These are phyloP conservation scores for Alternaria triticina DNA, from an alignment of 2,329 filamentous ascomycete species.

Conservation along the genomic window DNA sequence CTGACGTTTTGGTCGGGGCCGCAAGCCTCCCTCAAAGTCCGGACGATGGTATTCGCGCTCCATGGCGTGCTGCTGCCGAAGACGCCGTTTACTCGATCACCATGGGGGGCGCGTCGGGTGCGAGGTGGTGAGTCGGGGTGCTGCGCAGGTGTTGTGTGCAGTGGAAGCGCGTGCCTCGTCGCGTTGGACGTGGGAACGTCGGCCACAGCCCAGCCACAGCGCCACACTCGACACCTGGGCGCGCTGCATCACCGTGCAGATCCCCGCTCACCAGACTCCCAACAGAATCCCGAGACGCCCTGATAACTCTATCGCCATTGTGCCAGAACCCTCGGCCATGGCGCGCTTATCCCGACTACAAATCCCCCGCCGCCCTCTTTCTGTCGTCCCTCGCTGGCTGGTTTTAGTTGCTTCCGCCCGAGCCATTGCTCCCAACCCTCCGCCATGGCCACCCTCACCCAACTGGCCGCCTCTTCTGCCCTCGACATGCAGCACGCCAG, in stretches of 20 bases:
- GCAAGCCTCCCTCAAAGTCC: constrained; percentile 42
- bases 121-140: constrained; percentile 1
- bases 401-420: constrained; percentile 3
- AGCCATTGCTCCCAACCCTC: constrained; percentile 7
- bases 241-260: constrained; percentile 20
- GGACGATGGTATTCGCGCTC: constrained; percentile 46
- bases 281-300: constrained; percentile 21
- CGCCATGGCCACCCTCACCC: constrained; percentile 42
- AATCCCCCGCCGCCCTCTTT: constrained; percentile 17
- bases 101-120: constrained; percentile 7
- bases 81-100: neutral
- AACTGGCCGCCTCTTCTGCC: constrained; percentile 29
- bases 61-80: constrained; percentile 31
- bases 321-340: constrained; percentile 15
- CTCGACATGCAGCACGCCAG: constrained; percentile 28
- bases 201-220: constrained; percentile 8
- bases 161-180: constrained; percentile 14
- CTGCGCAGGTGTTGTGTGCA: constrained; percentile 1
- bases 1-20: constrained; percentile 47
- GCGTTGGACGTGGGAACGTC: constrained; percentile 1
- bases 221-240: constrained; percentile 11
- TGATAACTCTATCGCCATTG: constrained; percentile 17
- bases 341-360: constrained; percentile 7
- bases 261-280: constrained; percentile 24
- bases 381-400: constrained; percentile 16